phyloP scores from a whole-genome alignment of 2,329 filamentous ascomycete species.

The Tympanopsis confertula region DNA sequence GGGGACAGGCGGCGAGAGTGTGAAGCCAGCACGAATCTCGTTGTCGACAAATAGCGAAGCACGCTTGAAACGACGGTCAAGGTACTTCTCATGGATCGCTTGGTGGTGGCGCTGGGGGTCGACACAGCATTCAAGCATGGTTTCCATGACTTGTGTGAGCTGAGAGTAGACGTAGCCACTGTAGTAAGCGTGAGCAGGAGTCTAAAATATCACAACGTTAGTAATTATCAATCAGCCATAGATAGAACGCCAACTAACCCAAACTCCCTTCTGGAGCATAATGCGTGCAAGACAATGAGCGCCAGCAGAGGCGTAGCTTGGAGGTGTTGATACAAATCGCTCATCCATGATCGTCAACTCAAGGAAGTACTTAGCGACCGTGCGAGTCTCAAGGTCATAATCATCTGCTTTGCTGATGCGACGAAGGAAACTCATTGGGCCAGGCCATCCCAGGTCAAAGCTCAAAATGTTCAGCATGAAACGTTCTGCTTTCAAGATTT shows the following conservation, averaged over 20 bases:
- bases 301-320: slow-evolving; percentile 82
- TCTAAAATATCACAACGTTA: slow-evolving; percentile 38
- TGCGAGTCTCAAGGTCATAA: slow-evolving; percentile 90
- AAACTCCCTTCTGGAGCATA: slow-evolving; percentile 82
- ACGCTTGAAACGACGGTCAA: slow-evolving; percentile 75
- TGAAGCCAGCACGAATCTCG: no score
- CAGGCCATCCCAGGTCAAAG: slow-evolving; percentile 95
- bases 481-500: slow-evolving; percentile 91
- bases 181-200: slow-evolving; percentile 75
- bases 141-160: slow-evolving; percentile 62
- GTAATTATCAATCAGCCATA: slow-evolving; percentile 7
- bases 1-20: no score
- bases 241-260: slow-evolving; percentile 50
- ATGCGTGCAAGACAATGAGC: slow-evolving; percentile 83
- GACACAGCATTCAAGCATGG: slow-evolving; percentile 81
- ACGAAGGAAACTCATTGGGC: slow-evolving; percentile 94
- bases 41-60: slow-evolving; percentile 76
- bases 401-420: slow-evolving; percentile 97
- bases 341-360: slow-evolving; percentile 97
- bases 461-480: slow-evolving; percentile 97
- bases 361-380: slow-evolving; percentile 92
- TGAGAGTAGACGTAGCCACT: slow-evolving; percentile 86
- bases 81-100: slow-evolving; percentile 86
- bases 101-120: slow-evolving; percentile 69
- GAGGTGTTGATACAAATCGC: slow-evolving; percentile 81